Percentiles rank a stretch among this genome's conserved stretches.
Evolutionary conservation across 1,284 basidiomycete genomes (phyloP).

Genomic region (Lignosus rhinocerotis): DNA sequence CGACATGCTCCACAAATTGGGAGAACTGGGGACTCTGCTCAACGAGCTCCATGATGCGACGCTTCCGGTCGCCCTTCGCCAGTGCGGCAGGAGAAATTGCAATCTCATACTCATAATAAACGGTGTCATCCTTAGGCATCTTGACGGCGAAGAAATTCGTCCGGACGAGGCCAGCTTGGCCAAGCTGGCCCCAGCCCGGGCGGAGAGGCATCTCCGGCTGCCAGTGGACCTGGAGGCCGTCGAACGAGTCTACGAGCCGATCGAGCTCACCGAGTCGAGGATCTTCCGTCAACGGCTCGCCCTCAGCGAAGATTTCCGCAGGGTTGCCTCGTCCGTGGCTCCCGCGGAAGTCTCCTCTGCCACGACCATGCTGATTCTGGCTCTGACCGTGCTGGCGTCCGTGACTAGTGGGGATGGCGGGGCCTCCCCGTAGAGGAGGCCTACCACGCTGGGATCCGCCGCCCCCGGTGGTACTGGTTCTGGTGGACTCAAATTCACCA

Average conservation of each 20-base stretch:
- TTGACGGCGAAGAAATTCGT: slow-evolving; percentile 69
- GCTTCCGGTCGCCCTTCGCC: slow-evolving; percentile 49
- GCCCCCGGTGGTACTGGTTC: slow-evolving; percentile 1
- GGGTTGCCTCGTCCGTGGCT: slow-evolving; percentile 22
- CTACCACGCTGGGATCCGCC: slow-evolving; percentile 10
- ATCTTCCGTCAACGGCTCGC: slow-evolving; percentile 43
- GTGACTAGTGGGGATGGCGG: background rate
- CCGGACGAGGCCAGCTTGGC: slow-evolving; percentile 52
- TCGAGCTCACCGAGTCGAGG: slow-evolving; percentile 42
- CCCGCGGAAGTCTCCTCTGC: slow-evolving; percentile 27
- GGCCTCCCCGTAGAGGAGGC: background rate
- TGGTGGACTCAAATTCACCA: background rate
- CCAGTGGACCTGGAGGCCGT: slow-evolving; percentile 26
- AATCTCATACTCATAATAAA: slow-evolving; percentile 63
- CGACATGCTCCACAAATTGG: slow-evolving; percentile 48
- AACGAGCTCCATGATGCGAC: slow-evolving; percentile 59
- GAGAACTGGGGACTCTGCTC: slow-evolving; percentile 46
- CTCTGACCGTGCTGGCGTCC: background rate
- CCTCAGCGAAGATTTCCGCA: slow-evolving; percentile 35
- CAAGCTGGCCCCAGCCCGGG: slow-evolving; percentile 65
- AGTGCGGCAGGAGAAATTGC: slow-evolving; percentile 53
- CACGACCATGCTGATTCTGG: background rate
- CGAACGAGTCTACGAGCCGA: slow-evolving; percentile 49
- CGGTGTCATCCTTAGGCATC: slow-evolving; percentile 43
- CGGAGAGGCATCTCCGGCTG: slow-evolving; percentile 55